Evolutionary conservation across 371 early-diverging fungal species (phyloP).

Genomic region (Mucor mucedo): DNA sequence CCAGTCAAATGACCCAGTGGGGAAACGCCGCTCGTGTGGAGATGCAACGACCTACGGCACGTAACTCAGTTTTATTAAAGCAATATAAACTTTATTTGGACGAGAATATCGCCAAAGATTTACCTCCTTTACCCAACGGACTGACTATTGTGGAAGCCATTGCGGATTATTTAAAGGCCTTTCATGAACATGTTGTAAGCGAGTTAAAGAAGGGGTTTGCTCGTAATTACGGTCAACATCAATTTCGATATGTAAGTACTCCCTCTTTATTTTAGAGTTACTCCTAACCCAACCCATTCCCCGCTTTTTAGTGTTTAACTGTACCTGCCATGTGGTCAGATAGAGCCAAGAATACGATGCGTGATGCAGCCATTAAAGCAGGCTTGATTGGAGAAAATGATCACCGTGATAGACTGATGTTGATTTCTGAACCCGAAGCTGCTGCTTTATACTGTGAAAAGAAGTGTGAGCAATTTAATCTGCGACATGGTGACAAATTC

Average conservation of each 20-base stretch:
- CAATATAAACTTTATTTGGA: slow-evolving; percentile 57
- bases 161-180: slow-evolving; percentile 48
- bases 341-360: slow-evolving; percentile 54
- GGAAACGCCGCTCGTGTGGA: slow-evolving; percentile 34
- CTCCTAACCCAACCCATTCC: not conserved
- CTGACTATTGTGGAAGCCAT: slow-evolving; percentile 51
- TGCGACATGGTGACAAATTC: slow-evolving; percentile 48
- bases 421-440: slow-evolving; percentile 57
- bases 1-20: slow-evolving; percentile 53
- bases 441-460: slow-evolving; percentile 60
- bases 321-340: slow-evolving; percentile 62
- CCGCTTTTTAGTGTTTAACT: slow-evolving; percentile 44
- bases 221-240: slow-evolving; percentile 46
- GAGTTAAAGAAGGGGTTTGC: slow-evolving; percentile 52
- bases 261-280: not conserved
- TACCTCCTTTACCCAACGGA: slow-evolving; percentile 46
- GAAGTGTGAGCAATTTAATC: slow-evolving; percentile 52
- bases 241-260: slow-evolving; percentile 42
- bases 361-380: slow-evolving; percentile 53
- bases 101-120: slow-evolving; percentile 41
- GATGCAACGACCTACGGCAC: slow-evolving; percentile 34
- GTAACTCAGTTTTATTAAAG: slow-evolving; percentile 43
- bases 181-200: slow-evolving; percentile 45
- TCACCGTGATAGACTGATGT: slow-evolving; percentile 48
- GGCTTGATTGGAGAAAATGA: slow-evolving; percentile 44